Base-by-base conservation (phyloP, 805 yeast genomes). In the Ogataea nonfermentans region DNA sequence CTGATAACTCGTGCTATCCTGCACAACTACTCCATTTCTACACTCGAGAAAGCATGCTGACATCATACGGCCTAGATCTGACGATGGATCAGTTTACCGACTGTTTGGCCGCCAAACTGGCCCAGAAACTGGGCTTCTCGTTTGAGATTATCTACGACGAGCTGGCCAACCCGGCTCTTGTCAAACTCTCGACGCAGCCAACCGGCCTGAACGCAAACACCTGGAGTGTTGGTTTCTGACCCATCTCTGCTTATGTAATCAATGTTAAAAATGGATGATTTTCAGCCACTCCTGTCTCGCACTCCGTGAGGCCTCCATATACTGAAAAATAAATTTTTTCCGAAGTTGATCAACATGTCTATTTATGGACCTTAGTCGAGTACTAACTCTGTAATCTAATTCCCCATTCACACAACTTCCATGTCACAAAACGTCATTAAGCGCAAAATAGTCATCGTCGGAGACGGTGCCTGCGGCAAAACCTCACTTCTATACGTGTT, bases 401-500 rank as follows among this genome's bases (percentile, higher is more conserved):
- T 8, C 8, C 5, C 22, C 22, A 19, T n/a, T n/a, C n/a, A 8
- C 30, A 19, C 17, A 20, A 26, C 6, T 15, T 17, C 24, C 26
- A 37, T 43, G 27, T 40, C 53, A 20, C 37, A 30, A 23, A 61
- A 59, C 56, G 63, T 62, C 22, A 63, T 77, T 29, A 78, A 75
- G 49, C 71, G 95, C 53, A 89, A 89, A 58, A 67, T 89, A 16
- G 96, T 89, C 28, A 89, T 89, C 31, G 93, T 89, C 9, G 96
- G 96, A 16, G 96, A 89, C 63, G 96, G 96, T 38, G 95, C 95
- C 1, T 87, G 96, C 62, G 96, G 96, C 9, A 89, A 89, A 63
- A 89, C 96, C 0, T 88, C 95, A 1, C 67, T 89, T 26, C 68
- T 89, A n/a, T 85, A 87, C 55, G 96, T 89, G 14, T 90, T 90